Evolutionary conservation across 495 filamentous ascomycete genomes (phyloP), one percentile per base, ranked within the genome.

Genomic region (Penicillium salamii): DNA sequence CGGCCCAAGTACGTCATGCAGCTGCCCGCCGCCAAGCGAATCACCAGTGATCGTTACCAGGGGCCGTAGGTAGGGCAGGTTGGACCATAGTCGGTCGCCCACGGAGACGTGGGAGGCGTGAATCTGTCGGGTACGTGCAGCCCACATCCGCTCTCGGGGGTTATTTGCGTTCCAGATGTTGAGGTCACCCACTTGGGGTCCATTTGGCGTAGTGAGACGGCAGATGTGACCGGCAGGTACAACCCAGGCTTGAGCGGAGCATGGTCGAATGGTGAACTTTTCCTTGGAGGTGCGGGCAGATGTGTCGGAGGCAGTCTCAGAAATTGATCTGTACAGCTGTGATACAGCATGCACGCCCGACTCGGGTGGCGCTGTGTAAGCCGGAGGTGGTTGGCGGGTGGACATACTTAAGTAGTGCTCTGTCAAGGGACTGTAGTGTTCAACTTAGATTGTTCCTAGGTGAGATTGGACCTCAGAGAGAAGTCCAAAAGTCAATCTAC

Each of bases 91-190:
- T 5, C 88, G 78, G 65, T 92, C 85, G 26, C 80, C 78, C 5
- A 78, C 75, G 0, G 77, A 78, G 15, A 91, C 78, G 55, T 93
- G 88, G 1, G 83, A 83, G 23, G 81, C 77, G 41, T 93, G 84
- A 18, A 93, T 79, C 58, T 93, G 88, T 42, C 83, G 77, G 4
- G 89, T 93, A 34, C 88, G 78, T 1, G 80, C 72, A 2, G 89
- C 89, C 88, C 88, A 93, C 66, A 93, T 85, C 21, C 78, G 77
- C 62, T 91, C 88, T 11, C 85, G 78, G 1, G 88, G 87, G 58
- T 91, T 89, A 46, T 85, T 73, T 28, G 74, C 74, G 39, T 85
- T 87, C 84, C 84, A 93, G 56, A 91, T 79, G 60, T 93, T 93
- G 19, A 93, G 72, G 55, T 93, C 88, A 24, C 87, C 89, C 0